phyloP scores from a whole-genome alignment of 495 filamentous ascomycete genomes.

The Penicillium bovifimosum region DNA sequence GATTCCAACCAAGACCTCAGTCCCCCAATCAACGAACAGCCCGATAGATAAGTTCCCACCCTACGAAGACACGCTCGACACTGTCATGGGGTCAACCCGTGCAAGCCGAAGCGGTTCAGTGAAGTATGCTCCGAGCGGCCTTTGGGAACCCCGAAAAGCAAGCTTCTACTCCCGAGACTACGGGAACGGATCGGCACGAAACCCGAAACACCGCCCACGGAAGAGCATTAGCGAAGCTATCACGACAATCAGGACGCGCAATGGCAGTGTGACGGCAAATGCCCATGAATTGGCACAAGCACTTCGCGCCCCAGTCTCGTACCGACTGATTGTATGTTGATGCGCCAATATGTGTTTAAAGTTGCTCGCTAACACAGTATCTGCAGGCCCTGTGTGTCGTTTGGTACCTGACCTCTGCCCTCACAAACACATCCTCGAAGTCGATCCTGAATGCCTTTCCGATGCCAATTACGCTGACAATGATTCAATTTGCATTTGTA shows the following conservation, averaged over 20 bases:
- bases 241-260: slow-evolving; percentile 67
- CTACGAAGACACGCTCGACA: slow-evolving; percentile 35
- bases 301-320: slow-evolving; percentile 83
- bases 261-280: slow-evolving; percentile 80
- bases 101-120: slow-evolving; percentile 24
- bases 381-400: slow-evolving; percentile 70
- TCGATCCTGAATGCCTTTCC: slow-evolving; percentile 91
- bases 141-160: slow-evolving; percentile 37
- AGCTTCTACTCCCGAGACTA: slow-evolving; percentile 29
- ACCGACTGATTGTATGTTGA: slow-evolving; percentile 71
- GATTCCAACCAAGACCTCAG: slow-evolving; percentile 24
- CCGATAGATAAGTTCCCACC: slow-evolving; percentile 43
- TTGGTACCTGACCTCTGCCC: slow-evolving; percentile 91
- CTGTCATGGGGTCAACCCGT: slow-evolving; percentile 20
- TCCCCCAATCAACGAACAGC: slow-evolving; percentile 32
- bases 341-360: neutral
- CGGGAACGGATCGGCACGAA: slow-evolving; percentile 39
- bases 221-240: slow-evolving; percentile 85
- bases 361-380: slow-evolving; percentile 11
- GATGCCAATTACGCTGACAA: slow-evolving; percentile 86
- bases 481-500: slow-evolving; percentile 93
- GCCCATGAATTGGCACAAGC: slow-evolving; percentile 91
- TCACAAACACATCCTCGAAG: slow-evolving; percentile 97
- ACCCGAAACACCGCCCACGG: slow-evolving; percentile 60
- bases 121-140: slow-evolving; percentile 31